Evolutionary conservation across 2,329 filamentous ascomycete genomes (phyloP).

Genomic region (Diaporthe aspalathi): DNA sequence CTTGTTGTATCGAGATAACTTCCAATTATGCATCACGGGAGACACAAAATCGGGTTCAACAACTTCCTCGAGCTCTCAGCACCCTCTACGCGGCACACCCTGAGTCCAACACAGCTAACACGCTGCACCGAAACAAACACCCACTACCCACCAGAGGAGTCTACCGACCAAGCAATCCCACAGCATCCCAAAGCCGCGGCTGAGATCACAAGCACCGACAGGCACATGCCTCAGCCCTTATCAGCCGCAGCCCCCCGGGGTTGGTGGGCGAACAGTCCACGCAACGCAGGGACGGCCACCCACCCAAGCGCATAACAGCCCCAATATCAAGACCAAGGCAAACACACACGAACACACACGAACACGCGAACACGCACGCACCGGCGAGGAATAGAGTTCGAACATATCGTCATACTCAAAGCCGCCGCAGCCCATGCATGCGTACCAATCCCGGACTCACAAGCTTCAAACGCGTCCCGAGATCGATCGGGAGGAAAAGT

Average conservation of each 20-base stretch:
- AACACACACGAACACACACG: background rate
- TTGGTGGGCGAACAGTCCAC: background rate
- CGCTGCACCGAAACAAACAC: too few species aligned
- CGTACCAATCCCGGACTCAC: background rate
- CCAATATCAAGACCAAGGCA: background rate
- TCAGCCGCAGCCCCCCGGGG: background rate
- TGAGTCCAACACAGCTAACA: background rate
- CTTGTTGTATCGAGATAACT: too few species aligned
- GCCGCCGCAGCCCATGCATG: background rate
- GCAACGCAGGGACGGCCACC: background rate
- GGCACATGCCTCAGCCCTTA: slow-evolving; percentile 8
- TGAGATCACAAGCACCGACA: background rate
- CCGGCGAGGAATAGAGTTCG: slow-evolving; percentile 12
- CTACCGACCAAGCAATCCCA: background rate
- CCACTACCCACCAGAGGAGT: background rate
- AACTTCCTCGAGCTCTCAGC: too few species aligned
- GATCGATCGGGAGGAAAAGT: background rate
- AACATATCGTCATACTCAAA: background rate
- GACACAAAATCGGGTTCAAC: too few species aligned
- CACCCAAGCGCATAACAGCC: slow-evolving; percentile 6
- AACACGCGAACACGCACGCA: background rate
- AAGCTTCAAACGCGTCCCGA: slow-evolving; percentile 2
- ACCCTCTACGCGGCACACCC: background rate
- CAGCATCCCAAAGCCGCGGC: background rate
- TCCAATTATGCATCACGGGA: too few species aligned